phyloP scores from a whole-genome alignment of 345 rosid species.

The Salix exigua region DNA sequence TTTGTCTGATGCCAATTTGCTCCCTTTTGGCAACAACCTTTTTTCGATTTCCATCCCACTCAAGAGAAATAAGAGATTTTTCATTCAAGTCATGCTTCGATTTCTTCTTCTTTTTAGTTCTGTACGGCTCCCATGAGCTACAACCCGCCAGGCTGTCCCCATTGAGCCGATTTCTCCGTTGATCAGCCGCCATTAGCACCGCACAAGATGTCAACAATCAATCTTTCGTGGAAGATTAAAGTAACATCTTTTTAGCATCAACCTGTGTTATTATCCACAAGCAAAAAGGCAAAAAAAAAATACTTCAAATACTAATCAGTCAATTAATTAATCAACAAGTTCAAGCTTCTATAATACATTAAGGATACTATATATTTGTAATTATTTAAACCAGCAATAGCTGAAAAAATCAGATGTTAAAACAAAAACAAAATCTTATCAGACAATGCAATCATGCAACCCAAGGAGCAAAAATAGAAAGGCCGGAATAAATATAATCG shows the following conservation, averaged over 20 bases:
- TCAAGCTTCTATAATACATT: not conserved
- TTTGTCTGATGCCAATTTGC: slow-evolving; percentile 67
- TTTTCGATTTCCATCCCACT: slow-evolving; percentile 66
- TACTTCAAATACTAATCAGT: not conserved
- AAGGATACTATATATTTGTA: not conserved
- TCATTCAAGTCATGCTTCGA: slow-evolving; percentile 45
- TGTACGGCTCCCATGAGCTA: slow-evolving; percentile 52
- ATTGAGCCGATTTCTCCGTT: slow-evolving; percentile 67
- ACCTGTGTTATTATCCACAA: not conserved
- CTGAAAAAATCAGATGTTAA: not conserved
- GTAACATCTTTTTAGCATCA: not conserved
- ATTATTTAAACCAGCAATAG: not conserved
- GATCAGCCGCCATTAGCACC: slow-evolving; percentile 74
- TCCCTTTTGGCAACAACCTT: slow-evolving; percentile 79
- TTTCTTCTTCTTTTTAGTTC: slow-evolving; percentile 60
- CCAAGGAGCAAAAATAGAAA: not conserved
- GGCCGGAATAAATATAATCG: not conserved
- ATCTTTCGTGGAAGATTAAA: slow-evolving; percentile 14
- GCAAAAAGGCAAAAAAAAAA: not conserved
- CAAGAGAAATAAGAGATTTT: slow-evolving; percentile 68
- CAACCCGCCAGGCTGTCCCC: slow-evolving; percentile 53
- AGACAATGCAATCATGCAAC: slow-evolving; percentile 8
- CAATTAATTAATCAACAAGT: not conserved
- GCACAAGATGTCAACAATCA: slow-evolving; percentile 18
- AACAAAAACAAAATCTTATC: not conserved